Evolutionary conservation across 1,284 basidiomycete species (phyloP).

Genomic region (Cutaneotrichosporon spelunceum): DNA sequence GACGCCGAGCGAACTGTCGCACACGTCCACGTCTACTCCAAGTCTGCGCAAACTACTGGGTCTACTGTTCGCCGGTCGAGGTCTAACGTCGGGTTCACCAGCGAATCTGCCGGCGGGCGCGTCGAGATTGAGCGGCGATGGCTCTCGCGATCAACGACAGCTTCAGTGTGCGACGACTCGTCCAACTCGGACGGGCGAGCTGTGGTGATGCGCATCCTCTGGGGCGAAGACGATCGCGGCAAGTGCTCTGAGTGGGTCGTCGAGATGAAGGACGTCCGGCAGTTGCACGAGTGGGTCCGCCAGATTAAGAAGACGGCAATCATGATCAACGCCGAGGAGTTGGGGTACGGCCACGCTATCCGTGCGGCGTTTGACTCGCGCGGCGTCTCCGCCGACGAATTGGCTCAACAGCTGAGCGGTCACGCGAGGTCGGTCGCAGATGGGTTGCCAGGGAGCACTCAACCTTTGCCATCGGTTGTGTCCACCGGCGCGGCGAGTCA

Average conservation of each 20-base stretch:
- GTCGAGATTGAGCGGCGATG: conserved; percentile 23
- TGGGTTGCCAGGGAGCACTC: not conserved
- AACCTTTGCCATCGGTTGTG: not conserved
- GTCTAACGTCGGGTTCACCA: conserved; percentile 3
- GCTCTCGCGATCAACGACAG: conserved; percentile 16
- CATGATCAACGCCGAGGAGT: conserved; percentile 36
- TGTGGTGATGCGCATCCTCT: conserved; percentile 21
- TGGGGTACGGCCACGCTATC: conserved; percentile 32
- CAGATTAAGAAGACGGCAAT: conserved; percentile 38
- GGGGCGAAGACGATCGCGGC: conserved; percentile 21
- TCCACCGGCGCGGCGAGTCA: conserved; percentile 7
- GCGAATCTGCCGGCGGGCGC: conserved; percentile 3
- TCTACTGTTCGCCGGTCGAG: conserved; percentile 11
- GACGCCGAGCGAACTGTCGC: conserved; percentile 23
- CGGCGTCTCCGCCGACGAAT: conserved; percentile 28
- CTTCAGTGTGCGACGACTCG: conserved; percentile 13
- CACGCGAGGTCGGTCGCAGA: conserved; percentile 17
- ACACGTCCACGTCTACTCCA: conserved; percentile 22
- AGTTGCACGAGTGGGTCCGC: conserved; percentile 36
- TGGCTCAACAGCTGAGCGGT: conserved; percentile 28
- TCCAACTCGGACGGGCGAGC: conserved; percentile 14
- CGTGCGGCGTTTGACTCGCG: conserved; percentile 26
- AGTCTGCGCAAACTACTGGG: not conserved
- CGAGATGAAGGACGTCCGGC: conserved; percentile 35
- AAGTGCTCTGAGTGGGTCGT: conserved; percentile 34